Evolutionary conservation across 331 rosid species (phyloP), one percentile per base, ranked within the genome.

Genomic region (Saraca asoca): DNA sequence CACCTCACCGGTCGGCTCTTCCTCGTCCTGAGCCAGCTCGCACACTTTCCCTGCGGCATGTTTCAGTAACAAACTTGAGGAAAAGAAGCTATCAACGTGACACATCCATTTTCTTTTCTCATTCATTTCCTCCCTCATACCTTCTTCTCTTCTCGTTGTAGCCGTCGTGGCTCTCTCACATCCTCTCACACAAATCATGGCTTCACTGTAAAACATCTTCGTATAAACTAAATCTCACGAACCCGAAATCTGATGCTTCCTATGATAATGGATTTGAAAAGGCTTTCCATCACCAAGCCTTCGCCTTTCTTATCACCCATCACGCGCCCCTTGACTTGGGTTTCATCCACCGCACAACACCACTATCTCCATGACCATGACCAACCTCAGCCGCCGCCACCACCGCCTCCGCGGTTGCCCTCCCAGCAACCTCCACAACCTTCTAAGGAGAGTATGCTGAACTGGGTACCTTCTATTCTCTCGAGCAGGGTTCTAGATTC

Each of bases 391-490:
- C 78, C 16, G 29, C 20, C 43, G 14, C 62, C 34, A 3, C 74
- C 67, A 3, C 77, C 68, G 5, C 78, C 71, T 2, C 64, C 59
- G 9, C 79, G 73, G 15, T 70, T 62, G 54, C 74, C 51, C 51
- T 31, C 51, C 14, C 80, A 54, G 46, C 20, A 60, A 13, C 55
- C 62, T 57, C 67, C 58, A 11, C 64, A 54, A 57, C 45, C 75
- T 68, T 20, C 72, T 31, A 42, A 68, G 58, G 66, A 54, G 72
- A 34, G 17, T 31, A 51, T 80, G 55, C 77, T 58, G 6, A 6
- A 38, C 66, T 66, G 52, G 78, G 52, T 86, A 69, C 79, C 85
- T 74, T 83, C 84, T 10, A 43, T 90, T 53, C 95, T 90, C 66
- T 71, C 91, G 0, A 63, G 73, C 51, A 78, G 65, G 6, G 71